A percentile compares a stretch with the other conserved stretches of the same genome.
Conservation (phyloP, 2,329 filamentous ascomycete species). For the Westerdykella aurantiaca region DNA sequence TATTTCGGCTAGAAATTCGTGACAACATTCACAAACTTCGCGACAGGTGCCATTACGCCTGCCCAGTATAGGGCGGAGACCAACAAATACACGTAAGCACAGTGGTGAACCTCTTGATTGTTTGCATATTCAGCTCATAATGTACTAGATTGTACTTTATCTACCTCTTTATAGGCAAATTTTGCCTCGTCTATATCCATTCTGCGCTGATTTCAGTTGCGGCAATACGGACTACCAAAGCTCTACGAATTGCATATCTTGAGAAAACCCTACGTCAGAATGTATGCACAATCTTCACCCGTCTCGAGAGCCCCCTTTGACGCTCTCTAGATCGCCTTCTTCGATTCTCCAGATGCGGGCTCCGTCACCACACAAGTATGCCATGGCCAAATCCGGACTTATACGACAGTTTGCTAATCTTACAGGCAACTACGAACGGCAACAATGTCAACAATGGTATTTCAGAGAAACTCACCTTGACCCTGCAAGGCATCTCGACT, state of each 20-base stretch:
- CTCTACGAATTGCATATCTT: conserved; percentile 56
- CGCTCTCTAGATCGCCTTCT: conserved; percentile 26
- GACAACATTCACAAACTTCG: conserved; percentile 42
- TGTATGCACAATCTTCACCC: neutral
- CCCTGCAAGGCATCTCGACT: conserved; percentile 36
- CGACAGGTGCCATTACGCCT: conserved; percentile 24
- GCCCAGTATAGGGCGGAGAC: conserved; percentile 37
- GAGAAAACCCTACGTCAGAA: conserved; percentile 52
- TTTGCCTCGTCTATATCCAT: conserved; percentile 53
- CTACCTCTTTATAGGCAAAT: conserved; percentile 63
- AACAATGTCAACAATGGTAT: conserved; percentile 92
- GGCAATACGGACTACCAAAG: conserved; percentile 48
- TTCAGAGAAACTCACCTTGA: conserved; percentile 39
- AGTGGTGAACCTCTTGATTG: conserved; percentile 14
- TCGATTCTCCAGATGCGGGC: conserved; percentile 81
- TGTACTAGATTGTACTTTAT: conserved; percentile 58
- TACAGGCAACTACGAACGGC: conserved; percentile 76
- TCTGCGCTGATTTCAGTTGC: conserved; percentile 44
- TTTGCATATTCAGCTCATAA: conserved; percentile 3
- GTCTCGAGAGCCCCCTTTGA: no score
- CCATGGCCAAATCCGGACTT: no score
- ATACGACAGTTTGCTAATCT: no score
- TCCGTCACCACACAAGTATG: conserved; percentile 74
- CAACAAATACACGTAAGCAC: conserved; percentile 31
- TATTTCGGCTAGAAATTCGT: conserved; percentile 22